Conservation (phyloP, 441 rosid species). For the Syzygium syzygioides region DNA sequence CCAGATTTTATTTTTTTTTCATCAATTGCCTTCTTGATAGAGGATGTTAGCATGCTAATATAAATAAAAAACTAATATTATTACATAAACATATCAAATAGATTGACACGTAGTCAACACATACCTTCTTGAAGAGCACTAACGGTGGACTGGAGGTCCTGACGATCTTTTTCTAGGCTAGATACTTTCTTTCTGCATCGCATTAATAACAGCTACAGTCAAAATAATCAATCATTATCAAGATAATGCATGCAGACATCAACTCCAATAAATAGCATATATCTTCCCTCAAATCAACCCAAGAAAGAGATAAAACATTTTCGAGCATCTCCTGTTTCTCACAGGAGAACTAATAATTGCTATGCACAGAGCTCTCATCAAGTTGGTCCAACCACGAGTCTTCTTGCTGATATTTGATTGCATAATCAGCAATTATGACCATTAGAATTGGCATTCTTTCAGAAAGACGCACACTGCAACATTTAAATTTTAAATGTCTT, state of each 20-base stretch:
- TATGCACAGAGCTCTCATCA: background rate
- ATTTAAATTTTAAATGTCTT: background rate
- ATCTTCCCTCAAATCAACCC: background rate
- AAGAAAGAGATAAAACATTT: background rate
- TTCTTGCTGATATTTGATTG: background rate
- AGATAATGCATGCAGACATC: background rate
- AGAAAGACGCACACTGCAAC: background rate
- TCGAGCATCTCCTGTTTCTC: background rate
- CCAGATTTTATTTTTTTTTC: background rate
- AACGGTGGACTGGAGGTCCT: slow-evolving; percentile 77
- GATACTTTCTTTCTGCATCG: slow-evolving; percentile 78
- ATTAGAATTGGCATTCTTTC: background rate
- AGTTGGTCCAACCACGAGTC: background rate
- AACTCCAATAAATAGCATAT: background rate
- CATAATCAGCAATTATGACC: background rate
- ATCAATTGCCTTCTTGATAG: background rate
- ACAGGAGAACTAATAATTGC: background rate
- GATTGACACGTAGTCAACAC: background rate
- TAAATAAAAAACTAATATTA: background rate
- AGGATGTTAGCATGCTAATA: background rate
- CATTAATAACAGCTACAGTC: background rate
- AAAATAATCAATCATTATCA: background rate
- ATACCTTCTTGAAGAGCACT: slow-evolving; percentile 94
- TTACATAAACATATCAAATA: background rate
- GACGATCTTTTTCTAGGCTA: slow-evolving; percentile 82